These are phyloP conservation scores for Friedmanniomyces simplex DNA, from an alignment of 495 filamentous ascomycete genomes.

Conservation along the genomic window DNA sequence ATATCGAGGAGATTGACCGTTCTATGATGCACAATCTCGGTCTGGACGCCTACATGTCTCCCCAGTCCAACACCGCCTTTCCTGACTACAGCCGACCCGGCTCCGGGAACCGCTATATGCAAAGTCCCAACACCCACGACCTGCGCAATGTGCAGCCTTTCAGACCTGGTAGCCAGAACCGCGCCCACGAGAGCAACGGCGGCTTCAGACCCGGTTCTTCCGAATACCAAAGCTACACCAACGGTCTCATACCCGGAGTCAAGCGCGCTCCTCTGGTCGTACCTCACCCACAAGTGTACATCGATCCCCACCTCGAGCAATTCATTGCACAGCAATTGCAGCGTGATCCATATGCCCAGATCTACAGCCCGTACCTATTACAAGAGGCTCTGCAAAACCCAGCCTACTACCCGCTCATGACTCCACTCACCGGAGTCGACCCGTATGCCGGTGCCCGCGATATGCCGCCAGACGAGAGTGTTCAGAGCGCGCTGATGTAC, in stretches of 20 bases:
- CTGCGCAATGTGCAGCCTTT: neutral
- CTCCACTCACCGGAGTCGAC: constrained; percentile 27
- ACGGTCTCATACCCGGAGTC: neutral
- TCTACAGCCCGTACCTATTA: constrained; percentile 22
- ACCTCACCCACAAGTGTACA: constrained; percentile 19
- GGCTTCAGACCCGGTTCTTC: neutral
- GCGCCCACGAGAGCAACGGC: neutral
- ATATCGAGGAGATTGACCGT: constrained; percentile 4
- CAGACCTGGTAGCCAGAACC: neutral
- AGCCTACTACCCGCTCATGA: constrained; percentile 25
- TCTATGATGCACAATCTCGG: neutral
- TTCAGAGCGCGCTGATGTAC: constrained; percentile 57
- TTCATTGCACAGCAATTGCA: constrained; percentile 16
- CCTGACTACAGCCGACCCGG: neutral
- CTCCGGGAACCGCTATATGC: neutral
- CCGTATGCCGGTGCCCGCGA: constrained; percentile 48
- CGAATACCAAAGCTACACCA: neutral
- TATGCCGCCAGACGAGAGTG: constrained; percentile 51
- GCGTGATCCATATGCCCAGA: constrained; percentile 14
- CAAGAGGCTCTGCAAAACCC: constrained; percentile 22
- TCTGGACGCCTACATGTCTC: neutral
- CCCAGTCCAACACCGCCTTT: neutral
- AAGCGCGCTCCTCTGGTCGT: neutral
- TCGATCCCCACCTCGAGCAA: constrained; percentile 24
- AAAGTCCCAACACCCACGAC: neutral